Percentiles rank a stretch among this genome's conserved stretches.
phyloP scores from a whole-genome alignment of 139 green algal species.

The Haematococcus lacustris region DNA sequence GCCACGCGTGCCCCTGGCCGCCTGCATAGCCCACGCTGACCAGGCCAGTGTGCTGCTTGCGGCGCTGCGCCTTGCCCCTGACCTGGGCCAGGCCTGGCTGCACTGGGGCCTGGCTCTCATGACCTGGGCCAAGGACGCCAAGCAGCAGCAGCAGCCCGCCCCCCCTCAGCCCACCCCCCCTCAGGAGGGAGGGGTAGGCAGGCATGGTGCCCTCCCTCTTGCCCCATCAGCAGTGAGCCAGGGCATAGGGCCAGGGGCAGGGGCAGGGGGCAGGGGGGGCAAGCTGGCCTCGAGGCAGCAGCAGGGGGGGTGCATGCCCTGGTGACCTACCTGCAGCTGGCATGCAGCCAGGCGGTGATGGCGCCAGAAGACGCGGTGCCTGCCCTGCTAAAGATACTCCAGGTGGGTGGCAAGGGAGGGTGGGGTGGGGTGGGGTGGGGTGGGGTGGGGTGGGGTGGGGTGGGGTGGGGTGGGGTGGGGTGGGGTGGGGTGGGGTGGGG shows the following conservation, averaged over 20 bases:
- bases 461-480: too few species aligned
- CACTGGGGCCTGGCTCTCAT: conserved; percentile 17
- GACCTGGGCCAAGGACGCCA: conserved; percentile 1
- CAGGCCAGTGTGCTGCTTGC: neutral
- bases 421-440: too few species aligned
- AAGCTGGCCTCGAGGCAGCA: neutral
- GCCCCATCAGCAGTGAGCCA: neutral
- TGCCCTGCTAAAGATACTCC: neutral
- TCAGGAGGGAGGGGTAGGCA: neutral
- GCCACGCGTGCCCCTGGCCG: neutral
- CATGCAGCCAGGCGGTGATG: neutral
- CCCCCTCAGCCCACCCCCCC: neutral
- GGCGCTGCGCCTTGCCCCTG: conserved; percentile 2
- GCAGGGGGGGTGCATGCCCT: neutral
- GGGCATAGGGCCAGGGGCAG: neutral
- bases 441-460: too few species aligned
- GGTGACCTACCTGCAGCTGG: neutral
- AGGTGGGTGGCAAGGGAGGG: too few species aligned
- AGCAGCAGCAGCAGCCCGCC: neutral
- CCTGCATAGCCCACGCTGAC: too few species aligned
- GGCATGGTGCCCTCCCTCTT: neutral
- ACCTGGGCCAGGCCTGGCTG: conserved; percentile 7
- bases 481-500: too few species aligned
- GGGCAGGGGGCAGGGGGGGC: neutral
- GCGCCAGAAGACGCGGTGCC: neutral